Conservation (phyloP, 2,329 filamentous ascomycete species). For the Aspergillus ochraceus region DNA sequence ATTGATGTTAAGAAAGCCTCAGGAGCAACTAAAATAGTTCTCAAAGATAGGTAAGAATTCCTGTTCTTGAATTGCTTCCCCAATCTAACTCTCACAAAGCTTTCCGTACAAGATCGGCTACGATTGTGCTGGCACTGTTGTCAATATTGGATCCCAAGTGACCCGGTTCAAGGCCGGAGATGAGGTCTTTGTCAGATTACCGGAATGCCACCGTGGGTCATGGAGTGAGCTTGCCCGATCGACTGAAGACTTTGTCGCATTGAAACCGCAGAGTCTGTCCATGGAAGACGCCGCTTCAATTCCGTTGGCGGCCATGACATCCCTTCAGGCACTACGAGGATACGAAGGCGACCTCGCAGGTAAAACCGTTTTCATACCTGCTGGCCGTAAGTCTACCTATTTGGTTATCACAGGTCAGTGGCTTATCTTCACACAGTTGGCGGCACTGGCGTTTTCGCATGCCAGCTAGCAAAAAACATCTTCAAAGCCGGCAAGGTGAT, state of each 20-base stretch:
- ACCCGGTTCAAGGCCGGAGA: constrained; percentile 40
- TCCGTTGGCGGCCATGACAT: constrained; percentile 43
- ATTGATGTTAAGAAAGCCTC: constrained; percentile 46
- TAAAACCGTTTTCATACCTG: constrained; percentile 55
- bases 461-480: constrained; percentile 54
- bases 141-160: constrained; percentile 35
- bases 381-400: constrained; percentile 32
- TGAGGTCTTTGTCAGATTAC: constrained; percentile 39
- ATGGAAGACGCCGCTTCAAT: constrained; percentile 47
- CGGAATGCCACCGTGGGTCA: constrained; percentile 33
- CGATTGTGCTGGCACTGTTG: constrained; percentile 43
- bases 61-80: too few relatives aligned
- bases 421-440: constrained; percentile 34
- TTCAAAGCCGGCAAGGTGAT: constrained; percentile 52
- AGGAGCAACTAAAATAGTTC: constrained; percentile 34
- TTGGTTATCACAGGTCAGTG: not conserved
- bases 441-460: constrained; percentile 47
- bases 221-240: constrained; percentile 41
- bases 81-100: constrained; percentile 14
- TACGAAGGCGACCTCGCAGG: constrained; percentile 50
- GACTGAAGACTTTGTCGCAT: constrained; percentile 32
- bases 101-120: constrained; percentile 49
- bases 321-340: constrained; percentile 45
- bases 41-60: constrained; percentile 31
- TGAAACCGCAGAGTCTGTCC: constrained; percentile 43